Conservation (phyloP, 208 protist genomes). For the Acanthamoeba lenticulata region DNA sequence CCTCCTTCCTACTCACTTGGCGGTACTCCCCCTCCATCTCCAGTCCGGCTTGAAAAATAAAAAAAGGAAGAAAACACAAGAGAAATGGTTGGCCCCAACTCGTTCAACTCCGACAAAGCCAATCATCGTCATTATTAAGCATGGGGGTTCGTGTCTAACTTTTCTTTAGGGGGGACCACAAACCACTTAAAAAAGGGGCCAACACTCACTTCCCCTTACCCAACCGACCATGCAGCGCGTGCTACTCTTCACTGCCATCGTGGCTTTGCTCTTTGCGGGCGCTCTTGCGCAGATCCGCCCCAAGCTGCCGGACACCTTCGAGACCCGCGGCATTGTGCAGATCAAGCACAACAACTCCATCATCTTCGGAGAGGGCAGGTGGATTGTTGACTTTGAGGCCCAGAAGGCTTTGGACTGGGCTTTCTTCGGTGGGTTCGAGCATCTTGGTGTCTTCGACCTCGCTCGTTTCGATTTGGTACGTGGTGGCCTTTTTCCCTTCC, state of each 20-base stretch:
- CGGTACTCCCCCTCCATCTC: not conserved
- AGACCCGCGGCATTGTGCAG: constrained; percentile 10
- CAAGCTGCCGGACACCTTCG: not conserved
- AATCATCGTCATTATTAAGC: no score
- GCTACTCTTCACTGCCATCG: not conserved
- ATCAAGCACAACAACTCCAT: constrained; percentile 10
- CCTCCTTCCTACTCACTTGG: constrained; percentile 19
- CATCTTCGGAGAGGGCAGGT: constrained; percentile 29
- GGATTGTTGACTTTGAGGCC: not conserved
- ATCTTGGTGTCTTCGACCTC: constrained; percentile 27
- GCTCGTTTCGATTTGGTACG: constrained; percentile 1
- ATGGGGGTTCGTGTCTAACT: no score
- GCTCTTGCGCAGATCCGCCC: not conserved
- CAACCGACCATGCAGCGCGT: not conserved
- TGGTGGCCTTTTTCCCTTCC: not conserved
- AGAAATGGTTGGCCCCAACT: not conserved
- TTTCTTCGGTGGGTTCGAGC: constrained; percentile 29
- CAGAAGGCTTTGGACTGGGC: constrained; percentile 11
- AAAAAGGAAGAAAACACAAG: no score
- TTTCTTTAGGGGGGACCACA: not conserved
- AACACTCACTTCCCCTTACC: not conserved
- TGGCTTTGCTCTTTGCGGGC: not conserved
- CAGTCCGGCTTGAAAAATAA: no score
- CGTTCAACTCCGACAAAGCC: no score
- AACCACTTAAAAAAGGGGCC: not conserved